Base-by-base conservation (phyloP, 2,329 filamentous ascomycete genomes). In the Epichloe sylvatica region DNA sequence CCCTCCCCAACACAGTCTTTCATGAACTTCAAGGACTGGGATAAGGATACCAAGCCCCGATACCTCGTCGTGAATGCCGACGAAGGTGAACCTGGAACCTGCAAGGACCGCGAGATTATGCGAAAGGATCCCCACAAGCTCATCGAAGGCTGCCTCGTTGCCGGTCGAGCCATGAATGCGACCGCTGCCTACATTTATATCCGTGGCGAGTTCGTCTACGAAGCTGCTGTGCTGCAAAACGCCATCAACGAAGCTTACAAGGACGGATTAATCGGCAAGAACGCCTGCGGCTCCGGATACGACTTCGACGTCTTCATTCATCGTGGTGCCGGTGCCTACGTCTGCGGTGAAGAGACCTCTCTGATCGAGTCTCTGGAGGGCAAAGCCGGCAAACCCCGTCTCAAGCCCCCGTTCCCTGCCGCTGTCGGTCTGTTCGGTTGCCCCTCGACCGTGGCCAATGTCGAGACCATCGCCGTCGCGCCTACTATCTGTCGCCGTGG, bases 11-110 rank as follows among this genome's bases (percentile, higher is more conserved):
- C n/a, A 33, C 63, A 94, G 89, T 96, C 90, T 46, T 98, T 98
- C 71, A 98, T 98, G 92, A 98, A 98, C 77, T 90, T 91, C 77
- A 96, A 96, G 73, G 92, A 89, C 62, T 98, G 92, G 92, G 91
- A 98, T 63, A 94, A 98, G 73, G 92, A 97, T 68, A 84, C 70
- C 61, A 94, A 94, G 72, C 92, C 92, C 57, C 83, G 92, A 63
- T 98, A 98, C 66, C 76, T 98, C 49, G 91, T 98, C 54, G 88
- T 98, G 73, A 98, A 98, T 64, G 92, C 92, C 58, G 92, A 98
- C 68, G 92, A 98, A 74, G 92, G 92, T 63, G 92, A 98, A 72
- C 92, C 92, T 33, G 92, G 92, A 68, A 98, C 92, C 49, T 98
- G 92, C 83, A 98, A 98, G 75, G 92, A 98, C 70, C 84, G 92